Percentiles rank a stretch among this genome's conserved stretches.
Evolutionary conservation across 768 basidiomycete species (phyloP).

Genomic region (Termitomyces heimii): DNA sequence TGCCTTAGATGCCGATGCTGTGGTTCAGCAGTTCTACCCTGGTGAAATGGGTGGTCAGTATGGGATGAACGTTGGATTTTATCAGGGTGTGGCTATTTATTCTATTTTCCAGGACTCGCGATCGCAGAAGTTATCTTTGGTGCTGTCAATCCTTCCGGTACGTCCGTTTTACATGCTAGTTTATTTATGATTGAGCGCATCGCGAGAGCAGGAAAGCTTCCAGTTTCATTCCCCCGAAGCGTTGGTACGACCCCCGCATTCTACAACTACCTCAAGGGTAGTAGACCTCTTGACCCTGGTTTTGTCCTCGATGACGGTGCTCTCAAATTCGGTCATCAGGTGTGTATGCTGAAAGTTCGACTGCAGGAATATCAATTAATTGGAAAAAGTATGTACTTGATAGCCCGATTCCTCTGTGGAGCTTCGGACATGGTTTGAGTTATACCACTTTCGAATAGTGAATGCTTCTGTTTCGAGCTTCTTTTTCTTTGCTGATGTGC

Average conservation of each 20-base stretch:
- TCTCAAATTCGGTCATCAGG: slow-evolving; percentile 53
- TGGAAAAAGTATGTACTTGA: slow-evolving; percentile 47
- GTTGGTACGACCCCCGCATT: slow-evolving; percentile 61
- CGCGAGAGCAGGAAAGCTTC: slow-evolving; percentile 45
- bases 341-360: slow-evolving; percentile 13
- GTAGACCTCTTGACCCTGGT: slow-evolving; percentile 50
- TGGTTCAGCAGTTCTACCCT: slow-evolving; percentile 69
- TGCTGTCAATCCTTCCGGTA: slow-evolving; percentile 62
- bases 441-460: slow-evolving; percentile 64
- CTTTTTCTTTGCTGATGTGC: neutral
- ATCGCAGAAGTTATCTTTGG: slow-evolving; percentile 64
- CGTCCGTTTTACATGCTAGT: slow-evolving; percentile 2
- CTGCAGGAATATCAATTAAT: neutral
- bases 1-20: slow-evolving; percentile 54
- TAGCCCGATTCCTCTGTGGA: slow-evolving; percentile 54
- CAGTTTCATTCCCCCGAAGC: slow-evolving; percentile 57
- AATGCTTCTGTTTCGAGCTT: neutral
- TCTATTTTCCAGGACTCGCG: slow-evolving; percentile 32
- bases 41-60: slow-evolving; percentile 57
- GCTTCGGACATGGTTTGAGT: slow-evolving; percentile 60
- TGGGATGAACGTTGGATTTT: neutral
- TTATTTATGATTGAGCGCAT: neutral
- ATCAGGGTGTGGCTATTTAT: neutral
- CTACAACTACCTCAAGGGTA: slow-evolving; percentile 67
- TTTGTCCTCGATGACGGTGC: slow-evolving; percentile 41